Evolutionary conservation across 2,329 filamentous ascomycete species (phyloP).

Genomic region (Talaromyces sp.): DNA sequence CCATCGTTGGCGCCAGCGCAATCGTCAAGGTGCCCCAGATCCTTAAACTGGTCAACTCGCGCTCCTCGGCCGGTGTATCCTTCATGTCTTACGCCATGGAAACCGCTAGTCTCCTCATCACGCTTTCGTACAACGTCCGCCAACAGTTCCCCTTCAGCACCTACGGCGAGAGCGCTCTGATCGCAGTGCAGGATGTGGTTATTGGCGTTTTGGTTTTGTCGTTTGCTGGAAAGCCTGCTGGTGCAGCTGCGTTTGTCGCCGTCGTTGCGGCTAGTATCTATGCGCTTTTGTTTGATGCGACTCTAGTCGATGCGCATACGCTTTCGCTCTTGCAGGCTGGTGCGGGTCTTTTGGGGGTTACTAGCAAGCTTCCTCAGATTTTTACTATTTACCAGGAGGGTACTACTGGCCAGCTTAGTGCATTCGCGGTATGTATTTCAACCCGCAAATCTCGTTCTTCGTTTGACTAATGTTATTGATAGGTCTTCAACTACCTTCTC

Average conservation of each 20-base stretch:
- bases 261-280: constrained; percentile 68
- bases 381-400: constrained; percentile 79
- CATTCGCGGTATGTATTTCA: constrained; percentile 73
- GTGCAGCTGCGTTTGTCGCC: constrained; percentile 76
- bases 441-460: too few species aligned
- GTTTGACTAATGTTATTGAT: constrained; percentile 15
- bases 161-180: constrained; percentile 90
- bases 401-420: constrained; percentile 90
- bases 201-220: constrained; percentile 84
- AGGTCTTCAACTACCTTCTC: constrained; percentile 98
- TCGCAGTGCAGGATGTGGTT: constrained; percentile 86
- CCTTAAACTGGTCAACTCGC: constrained; percentile 79
- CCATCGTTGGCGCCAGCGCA: constrained; percentile 84
- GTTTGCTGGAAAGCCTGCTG: constrained; percentile 67
- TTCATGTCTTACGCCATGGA: constrained; percentile 93
- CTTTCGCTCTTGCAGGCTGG: constrained; percentile 78
- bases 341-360: constrained; percentile 77
- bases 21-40: constrained; percentile 98
- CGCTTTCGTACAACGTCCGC: constrained; percentile 86
- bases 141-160: constrained; percentile 94
- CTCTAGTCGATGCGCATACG: constrained; percentile 63
- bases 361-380: constrained; percentile 94
- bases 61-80: constrained; percentile 78
- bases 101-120: constrained; percentile 82
- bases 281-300: constrained; percentile 65